Evolutionary conservation across 345 rosid genomes (phyloP).

Genomic region (Populus nigra): DNA sequence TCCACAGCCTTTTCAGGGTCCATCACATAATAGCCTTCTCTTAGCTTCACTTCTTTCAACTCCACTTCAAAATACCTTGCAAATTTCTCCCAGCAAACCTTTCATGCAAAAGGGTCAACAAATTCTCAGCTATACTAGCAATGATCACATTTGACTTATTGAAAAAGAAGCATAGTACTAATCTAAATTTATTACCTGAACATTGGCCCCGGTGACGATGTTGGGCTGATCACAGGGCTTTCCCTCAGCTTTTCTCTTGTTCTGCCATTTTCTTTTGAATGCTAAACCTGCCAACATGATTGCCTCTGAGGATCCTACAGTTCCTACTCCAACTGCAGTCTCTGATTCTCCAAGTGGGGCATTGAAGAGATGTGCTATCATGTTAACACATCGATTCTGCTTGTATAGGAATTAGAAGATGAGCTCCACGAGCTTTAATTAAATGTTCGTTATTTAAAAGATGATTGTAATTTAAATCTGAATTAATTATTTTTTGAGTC

Average conservation of each 20-base stretch:
- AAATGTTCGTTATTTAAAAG: background rate
- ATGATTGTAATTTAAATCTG: too few relatives aligned
- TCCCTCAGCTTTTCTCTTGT: background rate
- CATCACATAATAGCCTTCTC: conserved; percentile 20
- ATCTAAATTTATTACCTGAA: background rate
- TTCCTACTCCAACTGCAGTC: conserved; percentile 16
- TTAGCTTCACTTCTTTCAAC: conserved; percentile 26
- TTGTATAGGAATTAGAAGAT: background rate
- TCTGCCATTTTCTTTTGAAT: conserved; percentile 7
- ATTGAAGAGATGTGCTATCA: conserved; percentile 27
- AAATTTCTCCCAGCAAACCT: conserved; percentile 32
- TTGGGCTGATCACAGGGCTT: conserved; percentile 6
- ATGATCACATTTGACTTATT: background rate
- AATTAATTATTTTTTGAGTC: too few relatives aligned
- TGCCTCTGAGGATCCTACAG: background rate
- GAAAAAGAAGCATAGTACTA: background rate
- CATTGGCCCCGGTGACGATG: conserved; percentile 9
- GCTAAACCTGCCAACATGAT: conserved; percentile 7
- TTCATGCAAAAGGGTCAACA: background rate
- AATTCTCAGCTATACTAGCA: background rate
- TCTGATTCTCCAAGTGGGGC: conserved; percentile 29
- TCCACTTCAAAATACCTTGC: conserved; percentile 31
- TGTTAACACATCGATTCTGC: conserved; percentile 30
- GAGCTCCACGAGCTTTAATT: background rate
- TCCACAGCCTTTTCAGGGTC: conserved; percentile 29